phyloP scores from a whole-genome alignment of 1,284 basidiomycete genomes.

The Mrakiaceae sp. region DNA sequence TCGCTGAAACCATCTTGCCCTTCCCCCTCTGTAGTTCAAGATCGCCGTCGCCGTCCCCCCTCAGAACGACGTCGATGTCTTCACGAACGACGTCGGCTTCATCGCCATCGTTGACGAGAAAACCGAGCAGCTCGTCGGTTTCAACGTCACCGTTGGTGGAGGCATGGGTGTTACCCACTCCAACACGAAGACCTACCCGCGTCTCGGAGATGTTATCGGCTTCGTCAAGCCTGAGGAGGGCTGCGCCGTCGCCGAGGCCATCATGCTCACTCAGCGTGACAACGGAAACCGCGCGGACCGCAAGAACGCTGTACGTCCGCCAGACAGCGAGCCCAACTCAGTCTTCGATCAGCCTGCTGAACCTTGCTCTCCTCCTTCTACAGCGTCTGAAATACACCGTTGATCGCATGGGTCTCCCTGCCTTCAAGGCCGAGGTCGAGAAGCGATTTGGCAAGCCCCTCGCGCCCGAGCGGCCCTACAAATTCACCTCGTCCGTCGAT shows the following conservation, averaged over 20 bases:
- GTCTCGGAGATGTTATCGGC: slow-evolving; percentile 75
- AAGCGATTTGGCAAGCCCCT: slow-evolving; percentile 72
- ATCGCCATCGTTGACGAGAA: slow-evolving; percentile 70
- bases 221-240: slow-evolving; percentile 88
- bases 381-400: slow-evolving; percentile 87
- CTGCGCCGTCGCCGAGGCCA: slow-evolving; percentile 72
- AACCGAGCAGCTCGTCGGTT: slow-evolving; percentile 63
- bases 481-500: slow-evolving; percentile 84
- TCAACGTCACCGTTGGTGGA: slow-evolving; percentile 84
- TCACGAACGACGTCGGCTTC: slow-evolving; percentile 90
- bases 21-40: slow-evolving; percentile 62
- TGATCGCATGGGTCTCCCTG: slow-evolving; percentile 79
- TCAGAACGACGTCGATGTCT: slow-evolving; percentile 92
- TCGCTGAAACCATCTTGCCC: not conserved
- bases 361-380: not conserved
- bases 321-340: too few relatives aligned
- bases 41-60: slow-evolving; percentile 93
- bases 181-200: slow-evolving; percentile 97
- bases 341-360: too few relatives aligned
- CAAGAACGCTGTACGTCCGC: slow-evolving; percentile 52
- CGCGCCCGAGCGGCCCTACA: slow-evolving; percentile 58
- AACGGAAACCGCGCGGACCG: slow-evolving; percentile 78
- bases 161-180: slow-evolving; percentile 99
- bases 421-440: slow-evolving; percentile 85
- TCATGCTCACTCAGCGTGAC: slow-evolving; percentile 91